A percentile compares a stretch with the other conserved stretches of the same genome.
phyloP scores from a whole-genome alignment of 225 moss, liverwort and hornwort species.

The Polytrichum commune region DNA sequence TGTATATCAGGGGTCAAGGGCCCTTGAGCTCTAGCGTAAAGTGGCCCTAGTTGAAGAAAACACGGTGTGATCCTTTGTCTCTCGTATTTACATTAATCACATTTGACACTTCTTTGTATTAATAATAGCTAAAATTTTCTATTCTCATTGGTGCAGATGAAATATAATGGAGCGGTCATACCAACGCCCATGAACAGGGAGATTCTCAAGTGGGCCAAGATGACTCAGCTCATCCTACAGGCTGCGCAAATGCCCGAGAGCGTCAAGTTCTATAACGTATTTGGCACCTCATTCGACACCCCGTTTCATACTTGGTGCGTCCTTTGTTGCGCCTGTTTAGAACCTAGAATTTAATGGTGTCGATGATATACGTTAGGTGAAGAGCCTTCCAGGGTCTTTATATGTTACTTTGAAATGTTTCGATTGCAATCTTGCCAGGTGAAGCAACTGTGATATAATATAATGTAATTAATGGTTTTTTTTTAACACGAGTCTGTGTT shows the following conservation, averaged over 20 bases:
- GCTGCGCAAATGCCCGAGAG: slow-evolving; percentile 55
- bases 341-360: too few relatives aligned
- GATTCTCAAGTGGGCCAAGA: slow-evolving; percentile 60
- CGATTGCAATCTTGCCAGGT: too few relatives aligned
- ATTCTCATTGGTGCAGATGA: slow-evolving; percentile 34
- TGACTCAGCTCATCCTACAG: slow-evolving; percentile 54
- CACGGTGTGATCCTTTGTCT: not conserved
- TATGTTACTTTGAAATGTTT: too few relatives aligned
- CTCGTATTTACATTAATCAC: rapidly evolving
- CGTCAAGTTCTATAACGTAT: slow-evolving; percentile 75
- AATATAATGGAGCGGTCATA: slow-evolving; percentile 40
- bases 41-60: not conserved
- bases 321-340: not conserved
- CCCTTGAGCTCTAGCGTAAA: too few relatives aligned
- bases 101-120: too few relatives aligned
- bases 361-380: too few relatives aligned
- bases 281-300: slow-evolving; percentile 61
- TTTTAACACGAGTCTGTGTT: not conserved
- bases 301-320: slow-evolving; percentile 71
- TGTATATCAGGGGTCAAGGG: too few relatives aligned
- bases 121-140: too few relatives aligned
- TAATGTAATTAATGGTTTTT: too few relatives aligned
- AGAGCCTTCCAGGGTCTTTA: too few relatives aligned
- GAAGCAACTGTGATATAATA: too few relatives aligned
- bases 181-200: slow-evolving; percentile 68